These are phyloP conservation scores for Mycena epipterygia DNA, from an alignment of 768 basidiomycete genomes.

Conservation along the genomic window DNA sequence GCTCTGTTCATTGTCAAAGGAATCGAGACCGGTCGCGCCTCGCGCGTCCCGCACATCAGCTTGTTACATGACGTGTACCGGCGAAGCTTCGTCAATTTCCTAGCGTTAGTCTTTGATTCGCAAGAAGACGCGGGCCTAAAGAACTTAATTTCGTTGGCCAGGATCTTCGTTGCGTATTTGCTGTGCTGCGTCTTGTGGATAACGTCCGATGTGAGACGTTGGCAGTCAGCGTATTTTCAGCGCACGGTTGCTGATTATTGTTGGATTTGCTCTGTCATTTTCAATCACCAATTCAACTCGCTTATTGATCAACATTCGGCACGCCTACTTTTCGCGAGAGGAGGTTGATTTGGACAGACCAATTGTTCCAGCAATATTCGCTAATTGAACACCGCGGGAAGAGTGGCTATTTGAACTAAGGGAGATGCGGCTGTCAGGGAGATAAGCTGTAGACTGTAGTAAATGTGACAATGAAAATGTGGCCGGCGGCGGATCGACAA, in stretches of 20 bases:
- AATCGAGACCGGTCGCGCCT: constrained; percentile 20
- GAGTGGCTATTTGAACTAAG: constrained; percentile 29
- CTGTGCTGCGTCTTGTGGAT: constrained; percentile 47
- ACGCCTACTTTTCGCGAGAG: constrained; percentile 42
- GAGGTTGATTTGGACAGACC: constrained; percentile 14
- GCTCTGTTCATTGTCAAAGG: constrained; percentile 43
- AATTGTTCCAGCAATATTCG: constrained; percentile 9
- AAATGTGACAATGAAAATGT: not conserved
- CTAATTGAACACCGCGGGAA: constrained; percentile 17
- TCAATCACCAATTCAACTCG: constrained; percentile 47
- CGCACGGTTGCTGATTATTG: constrained; percentile 32
- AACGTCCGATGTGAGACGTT: constrained; percentile 36
- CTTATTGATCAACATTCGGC: constrained; percentile 47
- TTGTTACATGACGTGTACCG: constrained; percentile 14
- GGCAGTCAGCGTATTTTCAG: not conserved
- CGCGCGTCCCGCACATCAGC: not conserved
- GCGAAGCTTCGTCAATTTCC: constrained; percentile 22
- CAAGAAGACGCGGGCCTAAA: not conserved
- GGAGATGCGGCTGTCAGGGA: constrained; percentile 6
- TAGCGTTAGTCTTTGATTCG: constrained; percentile 23
- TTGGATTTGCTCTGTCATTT: constrained; percentile 45
- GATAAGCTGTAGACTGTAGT: not conserved
- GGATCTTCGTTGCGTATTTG: constrained; percentile 45
- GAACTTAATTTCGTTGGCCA: constrained; percentile 15
- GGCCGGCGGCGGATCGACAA: not conserved